Conservation (phyloP, 768 basidiomycete genomes). For the Leccinum rimulosum region DNA sequence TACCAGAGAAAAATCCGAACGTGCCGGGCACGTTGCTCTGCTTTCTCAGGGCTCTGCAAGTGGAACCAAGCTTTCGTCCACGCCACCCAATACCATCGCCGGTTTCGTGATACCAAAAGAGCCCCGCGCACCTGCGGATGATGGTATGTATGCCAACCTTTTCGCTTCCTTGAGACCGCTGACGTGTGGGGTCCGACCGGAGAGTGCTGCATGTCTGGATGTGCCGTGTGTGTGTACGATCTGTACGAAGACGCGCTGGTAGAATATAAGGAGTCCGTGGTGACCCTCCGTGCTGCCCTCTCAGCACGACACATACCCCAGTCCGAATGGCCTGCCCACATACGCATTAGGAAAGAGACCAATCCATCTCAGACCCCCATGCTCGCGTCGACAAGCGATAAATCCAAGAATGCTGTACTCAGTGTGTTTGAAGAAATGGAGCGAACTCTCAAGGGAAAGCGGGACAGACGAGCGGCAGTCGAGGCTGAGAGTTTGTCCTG, state of each 20-base stretch:
- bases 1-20: constrained; percentile 42
- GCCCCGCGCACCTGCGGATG: constrained; percentile 61
- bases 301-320: constrained; percentile 46
- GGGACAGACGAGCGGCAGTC: constrained; percentile 28
- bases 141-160: constrained; percentile 45
- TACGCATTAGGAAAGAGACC: constrained; percentile 31
- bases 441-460: constrained; percentile 49
- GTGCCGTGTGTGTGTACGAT: constrained; percentile 89
- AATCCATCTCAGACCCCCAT: background rate
- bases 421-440: constrained; percentile 77
- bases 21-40: constrained; percentile 31
- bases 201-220: constrained; percentile 97
- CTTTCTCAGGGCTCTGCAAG: constrained; percentile 13
- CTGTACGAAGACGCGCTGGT: constrained; percentile 74
- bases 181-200: background rate
- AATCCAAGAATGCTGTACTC: constrained; percentile 38
- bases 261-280: constrained; percentile 57
- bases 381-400: background rate
- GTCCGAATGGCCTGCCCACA: constrained; percentile 60
- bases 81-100: constrained; percentile 14
- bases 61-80: background rate
- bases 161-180: background rate
- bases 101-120: constrained; percentile 52
- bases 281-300: constrained; percentile 50
- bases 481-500: constrained; percentile 38